These are phyloP conservation scores for Echites panduratus DNA, from an alignment of 257 asterid species.

Conservation along the genomic window DNA sequence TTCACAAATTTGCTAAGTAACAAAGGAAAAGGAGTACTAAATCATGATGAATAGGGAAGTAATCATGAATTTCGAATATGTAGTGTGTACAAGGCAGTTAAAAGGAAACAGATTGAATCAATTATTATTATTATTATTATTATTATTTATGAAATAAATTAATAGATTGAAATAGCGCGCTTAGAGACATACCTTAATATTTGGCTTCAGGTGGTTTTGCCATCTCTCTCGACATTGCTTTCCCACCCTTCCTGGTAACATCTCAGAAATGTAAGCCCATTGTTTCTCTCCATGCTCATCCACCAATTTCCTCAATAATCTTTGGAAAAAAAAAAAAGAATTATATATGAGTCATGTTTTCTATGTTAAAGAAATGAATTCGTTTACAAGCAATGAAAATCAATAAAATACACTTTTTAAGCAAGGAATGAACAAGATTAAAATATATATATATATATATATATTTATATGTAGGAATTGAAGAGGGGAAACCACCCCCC, in stretches of 20 bases:
- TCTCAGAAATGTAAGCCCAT: slow-evolving; percentile 68
- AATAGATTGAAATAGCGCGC: too few relatives aligned
- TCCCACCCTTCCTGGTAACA: slow-evolving; percentile 60
- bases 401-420: background rate
- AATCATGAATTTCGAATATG: background rate
- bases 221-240: slow-evolving; percentile 90
- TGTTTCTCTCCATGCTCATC: slow-evolving; percentile 55
- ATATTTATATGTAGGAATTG: too few relatives aligned
- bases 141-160: too few relatives aligned
- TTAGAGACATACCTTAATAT: slow-evolving; percentile 50
- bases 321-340: background rate
- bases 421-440: too few relatives aligned
- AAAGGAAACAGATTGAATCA: background rate
- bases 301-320: slow-evolving; percentile 43
- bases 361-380: background rate
- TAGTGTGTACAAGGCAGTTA: background rate
- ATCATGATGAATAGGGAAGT: background rate
- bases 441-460: too few relatives aligned
- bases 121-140: too few relatives aligned
- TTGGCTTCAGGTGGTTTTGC: slow-evolving; percentile 76
- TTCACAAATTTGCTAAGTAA: background rate
- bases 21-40: background rate
- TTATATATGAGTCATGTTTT: background rate
- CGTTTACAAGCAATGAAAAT: background rate
- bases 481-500: background rate